These are phyloP conservation scores for Penstemon newberryi DNA, from an alignment of 257 asterid species.

Conservation along the genomic window DNA sequence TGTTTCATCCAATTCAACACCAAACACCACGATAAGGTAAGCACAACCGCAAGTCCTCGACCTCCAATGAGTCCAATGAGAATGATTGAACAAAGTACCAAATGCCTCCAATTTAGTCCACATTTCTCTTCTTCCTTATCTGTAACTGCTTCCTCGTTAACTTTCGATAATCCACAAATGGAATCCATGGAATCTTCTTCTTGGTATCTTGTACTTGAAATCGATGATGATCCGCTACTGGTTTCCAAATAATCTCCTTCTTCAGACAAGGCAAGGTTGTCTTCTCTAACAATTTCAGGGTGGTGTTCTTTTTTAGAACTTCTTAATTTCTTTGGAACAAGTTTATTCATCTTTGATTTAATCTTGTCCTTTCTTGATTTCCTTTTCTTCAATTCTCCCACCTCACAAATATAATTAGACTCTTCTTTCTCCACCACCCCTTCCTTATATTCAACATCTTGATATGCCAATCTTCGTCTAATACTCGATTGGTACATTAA, in stretches of 20 bases:
- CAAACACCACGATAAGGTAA: constrained; percentile 55
- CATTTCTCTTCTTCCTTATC: constrained; percentile 20
- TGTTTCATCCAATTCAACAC: constrained; percentile 42
- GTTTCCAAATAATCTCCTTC: constrained; percentile 21
- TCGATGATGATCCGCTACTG: constrained; percentile 23
- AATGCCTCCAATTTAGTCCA: constrained; percentile 28
- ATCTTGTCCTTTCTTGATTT: constrained; percentile 49
- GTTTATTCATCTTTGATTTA: constrained; percentile 54
- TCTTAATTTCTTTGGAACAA: constrained; percentile 47
- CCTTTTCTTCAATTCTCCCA: constrained; percentile 33
- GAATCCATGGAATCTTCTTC: constrained; percentile 1
- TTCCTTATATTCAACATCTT: constrained; percentile 30
- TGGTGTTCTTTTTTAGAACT: constrained; percentile 28
- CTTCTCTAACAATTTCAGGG: constrained; percentile 15
- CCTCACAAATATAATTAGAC: not conserved
- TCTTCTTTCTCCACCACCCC: constrained; percentile 36
- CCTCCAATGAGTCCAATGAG: constrained; percentile 71
- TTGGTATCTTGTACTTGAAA: constrained; percentile 21
- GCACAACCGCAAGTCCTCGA: constrained; percentile 46
- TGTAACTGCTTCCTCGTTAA: constrained; percentile 15
- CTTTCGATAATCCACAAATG: constrained; percentile 15
- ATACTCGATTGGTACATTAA: constrained; percentile 8
- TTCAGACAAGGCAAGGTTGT: not conserved
- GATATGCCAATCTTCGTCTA: constrained; percentile 6
- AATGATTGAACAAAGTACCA: constrained; percentile 43